phyloP scores from a whole-genome alignment of 2,329 filamentous ascomycete genomes.

The Claviceps sp. region DNA sequence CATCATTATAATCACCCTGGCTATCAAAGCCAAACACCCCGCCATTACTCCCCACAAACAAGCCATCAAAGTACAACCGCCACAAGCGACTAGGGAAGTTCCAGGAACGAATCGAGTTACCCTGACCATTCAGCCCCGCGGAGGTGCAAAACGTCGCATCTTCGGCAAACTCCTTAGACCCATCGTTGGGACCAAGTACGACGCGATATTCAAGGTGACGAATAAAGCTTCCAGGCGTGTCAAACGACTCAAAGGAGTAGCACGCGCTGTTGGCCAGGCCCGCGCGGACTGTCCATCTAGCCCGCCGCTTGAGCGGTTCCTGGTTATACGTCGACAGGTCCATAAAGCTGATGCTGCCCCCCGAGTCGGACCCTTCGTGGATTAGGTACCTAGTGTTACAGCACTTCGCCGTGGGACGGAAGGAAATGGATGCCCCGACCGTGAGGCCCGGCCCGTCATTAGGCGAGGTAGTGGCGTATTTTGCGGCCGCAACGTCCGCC shows the following conservation, averaged over 20 bases:
- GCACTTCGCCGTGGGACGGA: constrained; percentile 41
- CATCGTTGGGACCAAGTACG: constrained; percentile 35
- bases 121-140: constrained; percentile 35
- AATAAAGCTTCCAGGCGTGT: constrained; percentile 44
- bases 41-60: not conserved
- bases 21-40: not conserved
- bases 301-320: constrained; percentile 34
- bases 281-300: constrained; percentile 38
- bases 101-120: constrained; percentile 42
- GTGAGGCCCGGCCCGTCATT: constrained; percentile 33
- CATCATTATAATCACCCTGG: not conserved
- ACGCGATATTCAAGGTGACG: constrained; percentile 42
- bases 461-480: constrained; percentile 19
- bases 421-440: constrained; percentile 35
- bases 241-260: constrained; percentile 46
- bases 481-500: constrained; percentile 37
- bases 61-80: constrained; percentile 31
- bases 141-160: constrained; percentile 51
- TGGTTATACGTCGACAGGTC: constrained; percentile 37
- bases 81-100: constrained; percentile 45
- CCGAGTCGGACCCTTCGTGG: constrained; percentile 24
- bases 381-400: constrained; percentile 41
- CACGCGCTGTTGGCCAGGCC: constrained; percentile 45
- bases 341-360: constrained; percentile 37
- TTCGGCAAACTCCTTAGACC: constrained; percentile 41